A percentile compares a stretch with the other conserved stretches of the same genome.
These are phyloP conservation scores for Beta lomatogona DNA, from an alignment of 179 eudicot species.

Conservation along the genomic window DNA sequence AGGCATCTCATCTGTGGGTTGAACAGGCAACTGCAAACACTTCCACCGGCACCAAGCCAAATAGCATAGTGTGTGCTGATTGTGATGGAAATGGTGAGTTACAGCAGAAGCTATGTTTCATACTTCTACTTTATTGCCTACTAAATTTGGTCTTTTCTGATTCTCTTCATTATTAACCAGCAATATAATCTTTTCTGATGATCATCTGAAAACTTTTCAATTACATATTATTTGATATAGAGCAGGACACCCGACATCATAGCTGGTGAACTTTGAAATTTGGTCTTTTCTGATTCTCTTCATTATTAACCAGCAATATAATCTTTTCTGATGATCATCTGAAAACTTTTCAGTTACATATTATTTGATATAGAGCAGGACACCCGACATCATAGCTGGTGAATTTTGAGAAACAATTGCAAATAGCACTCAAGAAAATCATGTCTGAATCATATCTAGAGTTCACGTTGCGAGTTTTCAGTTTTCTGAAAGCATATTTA, in stretches of 20 bases:
- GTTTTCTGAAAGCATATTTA: too few species aligned
- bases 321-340: not conserved
- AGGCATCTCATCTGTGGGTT: slow-evolving; percentile 10
- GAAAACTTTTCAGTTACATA: not conserved
- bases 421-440: too few species aligned
- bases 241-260: not conserved
- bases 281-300: not conserved
- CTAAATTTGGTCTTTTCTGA: not conserved
- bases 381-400: too few species aligned
- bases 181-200: not conserved
- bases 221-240: not conserved
- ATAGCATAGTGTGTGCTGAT: slow-evolving; percentile 52
- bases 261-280: too few species aligned
- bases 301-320: not conserved
- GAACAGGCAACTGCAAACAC: slow-evolving; percentile 43
- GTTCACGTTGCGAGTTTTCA: too few species aligned
- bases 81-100: slow-evolving; percentile 76
- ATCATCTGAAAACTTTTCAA: not conserved
- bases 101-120: not conserved
- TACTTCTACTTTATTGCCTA: not conserved
- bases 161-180: not conserved
- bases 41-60: slow-evolving; percentile 34
- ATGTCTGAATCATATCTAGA: too few species aligned
- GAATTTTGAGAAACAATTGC: too few species aligned
- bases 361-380: not conserved